Conservation (phyloP, 352 stramenopile genomes). For the Phytophthora sp. region DNA sequence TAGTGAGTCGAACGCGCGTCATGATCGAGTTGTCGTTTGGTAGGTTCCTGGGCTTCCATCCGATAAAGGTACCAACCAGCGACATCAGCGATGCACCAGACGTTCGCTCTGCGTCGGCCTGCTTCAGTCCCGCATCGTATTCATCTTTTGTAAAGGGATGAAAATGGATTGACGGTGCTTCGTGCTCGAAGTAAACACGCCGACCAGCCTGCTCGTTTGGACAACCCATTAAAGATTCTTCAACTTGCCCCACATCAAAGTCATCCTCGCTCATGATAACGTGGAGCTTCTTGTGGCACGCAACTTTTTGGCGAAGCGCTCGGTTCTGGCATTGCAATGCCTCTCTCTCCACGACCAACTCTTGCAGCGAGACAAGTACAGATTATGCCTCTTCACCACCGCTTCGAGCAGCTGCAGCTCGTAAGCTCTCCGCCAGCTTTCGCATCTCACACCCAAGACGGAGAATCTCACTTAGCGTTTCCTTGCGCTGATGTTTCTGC, state of each 20-base stretch:
- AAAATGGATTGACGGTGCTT: neutral
- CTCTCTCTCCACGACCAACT: neutral
- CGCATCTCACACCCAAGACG: neutral
- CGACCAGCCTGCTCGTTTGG: neutral
- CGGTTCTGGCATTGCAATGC: neutral
- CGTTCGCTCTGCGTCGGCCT: neutral
- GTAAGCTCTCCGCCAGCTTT: neutral
- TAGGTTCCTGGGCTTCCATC: neutral
- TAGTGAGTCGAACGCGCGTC: neutral
- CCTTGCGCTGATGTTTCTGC: neutral
- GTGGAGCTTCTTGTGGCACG: neutral
- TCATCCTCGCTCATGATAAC: neutral
- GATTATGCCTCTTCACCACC: neutral
- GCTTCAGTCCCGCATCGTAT: neutral
- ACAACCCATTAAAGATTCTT: neutral
- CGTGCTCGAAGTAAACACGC: neutral
- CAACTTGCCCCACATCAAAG: neutral
- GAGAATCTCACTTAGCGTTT: neutral
- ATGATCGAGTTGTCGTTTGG: conserved; percentile 6
- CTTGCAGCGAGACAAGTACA: neutral
- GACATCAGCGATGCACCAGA: neutral
- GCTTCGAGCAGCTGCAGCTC: neutral
- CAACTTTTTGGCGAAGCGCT: neutral
- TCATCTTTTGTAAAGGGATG: neutral
- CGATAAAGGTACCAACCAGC: neutral